Evolutionary conservation across 352 stramenopile species (phyloP), one percentile per base, ranked within the genome.

Genomic region (Globisporangium spiculum): DNA sequence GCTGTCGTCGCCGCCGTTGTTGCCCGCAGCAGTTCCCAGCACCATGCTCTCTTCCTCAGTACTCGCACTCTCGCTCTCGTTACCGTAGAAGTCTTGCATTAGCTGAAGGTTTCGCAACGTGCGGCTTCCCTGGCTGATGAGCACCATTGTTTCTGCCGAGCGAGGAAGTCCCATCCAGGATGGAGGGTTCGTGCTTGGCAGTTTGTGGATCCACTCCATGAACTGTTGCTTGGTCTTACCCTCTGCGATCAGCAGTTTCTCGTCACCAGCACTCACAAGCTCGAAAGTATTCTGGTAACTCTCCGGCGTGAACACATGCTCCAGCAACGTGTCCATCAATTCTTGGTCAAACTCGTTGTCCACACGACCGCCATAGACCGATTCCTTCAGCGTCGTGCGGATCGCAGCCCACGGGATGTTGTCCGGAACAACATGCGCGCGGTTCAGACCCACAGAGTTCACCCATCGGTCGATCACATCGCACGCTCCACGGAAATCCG

Each of bases 371-470:
- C 98, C 98, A 72, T 99, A 99, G 18, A 99, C 88, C 60, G 93
- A 98, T 66, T 99, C 90, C 64, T 97, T 94, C 24, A 99, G 75
- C 24, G 98, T 98, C 36, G 89, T 93, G 57, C 97, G 92, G 63
- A 99, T 98, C 6, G 98, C 98, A 60, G 95, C 91, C 98, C 98
- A 99, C n/a, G 98, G 98, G 59, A 99, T 94, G 58, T 97, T 93
- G 65, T 99, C 96, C 4, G 97, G 97, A n/a, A 97, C 88, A 9
- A 99, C 76, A 67, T 98, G 84, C 55, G 80, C 90, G 32, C 93
- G 94, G 48, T 90, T 86, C 24, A 75, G 67, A 1, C 83, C 85
- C 20, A 94, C 85, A 2, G 89, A 85, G 77, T 98, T 93, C 5
- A 99, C 83, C 86, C 98, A 98, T 38, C 94, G 84, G 73, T 99